Base-by-base conservation (phyloP, 306 rosid species). In the Lablab purpureus region DNA sequence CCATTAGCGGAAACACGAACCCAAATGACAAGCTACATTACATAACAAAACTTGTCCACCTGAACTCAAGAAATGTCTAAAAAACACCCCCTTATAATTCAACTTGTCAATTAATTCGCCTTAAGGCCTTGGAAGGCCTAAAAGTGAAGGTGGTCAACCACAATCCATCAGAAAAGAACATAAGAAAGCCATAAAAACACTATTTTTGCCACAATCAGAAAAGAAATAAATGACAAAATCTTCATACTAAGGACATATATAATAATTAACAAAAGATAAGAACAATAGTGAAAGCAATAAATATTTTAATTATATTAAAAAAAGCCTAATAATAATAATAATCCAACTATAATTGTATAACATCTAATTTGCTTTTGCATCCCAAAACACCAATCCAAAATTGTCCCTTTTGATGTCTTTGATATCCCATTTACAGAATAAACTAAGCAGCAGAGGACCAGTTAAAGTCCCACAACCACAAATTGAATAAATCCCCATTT, bases 341-440 rank as follows among this genome's bases (percentile, higher is more conserved):
- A 81, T 71, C 81, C 81, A 70, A 65, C 84, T 78, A 82, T 85
- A 80, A 71, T 45, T 87, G 81, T 90, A 64, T 87, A 82, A 70
- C 78, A 52, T 66, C 22, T 76, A 85, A 79, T 63, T 67, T 65
- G 64, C 50, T 51, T 66, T 36, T 59, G 45, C 27, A 64, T 64
- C 64, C 69, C 6, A 49, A 66, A 21, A 79, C 87, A 80, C 85
- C 80, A 83, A 84, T 37, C 86, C 76, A 91, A 77, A 78, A 66
- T 74, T 77, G 87, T 62, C 21, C 79, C 76, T 81, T 83, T 84
- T 71, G 83, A 82, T 63, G 85, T 83, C 90, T 85, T 76, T 80
- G 86, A 84, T 78, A 71, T 78, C 81, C 83, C 84, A 92, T 94
- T 88, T 96, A 91, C 93, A 92, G 82, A 90, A 86, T 87, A 85